Percentiles rank a stretch among this genome's conserved stretches.
These are phyloP conservation scores for Cotoneaster glaucophyllus DNA, from an alignment of 306 rosid species.

Conservation along the genomic window DNA sequence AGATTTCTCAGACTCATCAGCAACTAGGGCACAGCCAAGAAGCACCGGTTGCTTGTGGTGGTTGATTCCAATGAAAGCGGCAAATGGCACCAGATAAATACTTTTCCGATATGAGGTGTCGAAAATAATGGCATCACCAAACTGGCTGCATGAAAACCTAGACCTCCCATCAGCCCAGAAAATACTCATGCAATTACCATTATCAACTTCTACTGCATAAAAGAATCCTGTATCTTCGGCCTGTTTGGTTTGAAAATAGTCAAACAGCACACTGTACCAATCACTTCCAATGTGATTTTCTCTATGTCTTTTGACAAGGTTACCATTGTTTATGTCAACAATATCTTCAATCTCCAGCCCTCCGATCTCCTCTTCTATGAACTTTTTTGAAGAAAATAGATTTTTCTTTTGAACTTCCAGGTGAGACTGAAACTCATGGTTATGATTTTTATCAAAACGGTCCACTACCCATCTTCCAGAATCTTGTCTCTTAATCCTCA, in stretches of 20 bases:
- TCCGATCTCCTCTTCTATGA: constrained; percentile 52
- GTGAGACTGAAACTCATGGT: constrained; percentile 60
- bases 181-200: constrained; percentile 76
- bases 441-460: constrained; percentile 76
- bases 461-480: constrained; percentile 87
- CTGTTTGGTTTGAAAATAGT: constrained; percentile 77
- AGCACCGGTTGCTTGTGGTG: constrained; percentile 94
- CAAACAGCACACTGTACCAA: constrained; percentile 70
- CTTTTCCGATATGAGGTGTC: constrained; percentile 80
- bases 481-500: constrained; percentile 84
- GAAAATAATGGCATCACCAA: constrained; percentile 72
- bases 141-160: constrained; percentile 85
- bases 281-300: constrained; percentile 75
- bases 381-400: constrained; percentile 46
- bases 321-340: constrained; percentile 47
- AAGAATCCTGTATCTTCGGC: constrained; percentile 96
- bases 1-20: constrained; percentile 82
- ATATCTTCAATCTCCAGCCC: constrained; percentile 55
- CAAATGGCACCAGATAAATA: constrained; percentile 73
- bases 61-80: constrained; percentile 80
- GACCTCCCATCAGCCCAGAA: constrained; percentile 99
- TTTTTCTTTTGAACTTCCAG: constrained; percentile 33
- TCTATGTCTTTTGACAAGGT: constrained; percentile 48
- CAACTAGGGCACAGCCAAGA: constrained; percentile 88
- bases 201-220: constrained; percentile 68